Evolutionary conservation across 2,329 filamentous ascomycete genomes (phyloP).

Genomic region (Rutstroemia sp.): DNA sequence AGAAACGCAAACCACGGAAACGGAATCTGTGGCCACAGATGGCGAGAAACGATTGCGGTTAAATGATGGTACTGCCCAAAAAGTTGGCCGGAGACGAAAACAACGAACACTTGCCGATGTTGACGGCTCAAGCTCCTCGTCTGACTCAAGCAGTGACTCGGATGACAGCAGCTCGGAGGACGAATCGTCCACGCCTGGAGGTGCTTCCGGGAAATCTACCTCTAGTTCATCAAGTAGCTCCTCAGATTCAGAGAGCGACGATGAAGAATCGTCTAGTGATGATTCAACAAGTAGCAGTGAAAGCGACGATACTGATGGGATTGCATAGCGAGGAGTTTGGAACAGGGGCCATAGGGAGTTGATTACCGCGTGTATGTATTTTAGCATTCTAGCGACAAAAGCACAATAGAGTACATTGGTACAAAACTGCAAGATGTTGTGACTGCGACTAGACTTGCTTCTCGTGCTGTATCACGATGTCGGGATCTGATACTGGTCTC

Average conservation of each 20-base stretch:
- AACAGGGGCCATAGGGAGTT: not conserved
- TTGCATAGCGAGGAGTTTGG: not conserved
- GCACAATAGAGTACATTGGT: too few relatives aligned
- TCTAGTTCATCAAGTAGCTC: constrained; percentile 18
- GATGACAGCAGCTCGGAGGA: constrained; percentile 21
- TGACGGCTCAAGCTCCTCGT: constrained; percentile 20
- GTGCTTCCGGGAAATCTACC: constrained; percentile 11
- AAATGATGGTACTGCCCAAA: constrained; percentile 40
- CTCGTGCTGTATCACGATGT: not conserved
- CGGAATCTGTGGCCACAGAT: constrained; percentile 19
- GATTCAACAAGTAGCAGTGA: constrained; percentile 2
- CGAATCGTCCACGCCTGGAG: constrained; percentile 10
- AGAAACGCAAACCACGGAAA: constrained; percentile 9
- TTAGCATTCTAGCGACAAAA: not conserved
- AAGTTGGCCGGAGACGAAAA: constrained; percentile 42
- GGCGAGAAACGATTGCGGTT: constrained; percentile 36
- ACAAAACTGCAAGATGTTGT: not conserved
- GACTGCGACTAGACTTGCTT: not conserved
- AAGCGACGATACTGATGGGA: constrained; percentile 3
- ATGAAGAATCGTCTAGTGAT: constrained; percentile 7
- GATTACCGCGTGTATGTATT: not conserved
- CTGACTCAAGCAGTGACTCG: constrained; percentile 10
- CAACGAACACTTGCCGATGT: constrained; percentile 24
- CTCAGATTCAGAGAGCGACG: constrained; percentile 13
- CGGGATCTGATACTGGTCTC: not conserved